These are phyloP conservation scores for Dictyostelium purpureum DNA, from an alignment of 78 protist genomes.

Conservation along the genomic window DNA sequence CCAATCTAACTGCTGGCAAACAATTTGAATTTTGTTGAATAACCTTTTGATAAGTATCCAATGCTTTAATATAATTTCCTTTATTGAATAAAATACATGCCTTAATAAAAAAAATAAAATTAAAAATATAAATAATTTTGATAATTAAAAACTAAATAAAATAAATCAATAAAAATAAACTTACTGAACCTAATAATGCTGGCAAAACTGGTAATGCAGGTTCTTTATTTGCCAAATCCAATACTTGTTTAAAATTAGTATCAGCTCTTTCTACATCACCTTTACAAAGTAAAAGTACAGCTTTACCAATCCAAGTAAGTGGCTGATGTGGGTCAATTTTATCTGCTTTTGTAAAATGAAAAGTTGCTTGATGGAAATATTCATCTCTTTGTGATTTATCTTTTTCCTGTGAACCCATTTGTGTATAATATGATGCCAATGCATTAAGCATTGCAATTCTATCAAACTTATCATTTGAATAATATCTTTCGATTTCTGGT, in stretches of 20 bases:
- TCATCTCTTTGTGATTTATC: conserved; percentile 40
- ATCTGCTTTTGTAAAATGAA: conserved; percentile 21
- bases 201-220: conserved; percentile 35
- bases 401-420: conserved; percentile 29
- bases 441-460: conserved; percentile 67
- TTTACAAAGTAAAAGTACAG: conserved; percentile 9
- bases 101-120: background rate
- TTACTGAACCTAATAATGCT: conserved; percentile 56
- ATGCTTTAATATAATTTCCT: conserved; percentile 41
- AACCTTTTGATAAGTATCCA: conserved; percentile 50
- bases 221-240: background rate
- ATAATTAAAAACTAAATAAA: background rate
- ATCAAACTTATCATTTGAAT: conserved; percentile 28
- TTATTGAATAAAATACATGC: conserved; percentile 69
- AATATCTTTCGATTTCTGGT: conserved; percentile 14
- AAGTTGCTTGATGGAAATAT: conserved; percentile 16
- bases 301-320: conserved; percentile 47
- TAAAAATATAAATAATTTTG: background rate
- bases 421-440: conserved; percentile 50
- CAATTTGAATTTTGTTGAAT: conserved; percentile 41
- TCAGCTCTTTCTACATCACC: conserved; percentile 63
- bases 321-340: conserved; percentile 14
- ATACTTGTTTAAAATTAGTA: background rate
- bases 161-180: background rate
- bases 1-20: conserved; percentile 56